Conservation (phyloP, 2,329 filamentous ascomycete species). For the Pyricularia pennisetigena region DNA sequence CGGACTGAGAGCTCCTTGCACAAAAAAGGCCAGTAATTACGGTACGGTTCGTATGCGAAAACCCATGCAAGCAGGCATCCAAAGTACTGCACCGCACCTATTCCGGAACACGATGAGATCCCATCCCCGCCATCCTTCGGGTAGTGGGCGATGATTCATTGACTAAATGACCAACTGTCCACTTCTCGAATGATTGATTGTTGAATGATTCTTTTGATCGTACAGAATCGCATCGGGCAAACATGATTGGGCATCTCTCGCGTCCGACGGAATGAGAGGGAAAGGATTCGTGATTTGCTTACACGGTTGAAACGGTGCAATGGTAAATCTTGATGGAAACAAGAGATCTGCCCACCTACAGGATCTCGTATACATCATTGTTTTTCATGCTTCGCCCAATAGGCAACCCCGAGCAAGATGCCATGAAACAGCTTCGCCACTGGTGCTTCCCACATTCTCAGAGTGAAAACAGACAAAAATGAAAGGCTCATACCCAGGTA, state of each 20-base stretch:
- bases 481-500: too few relatives aligned
- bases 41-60: not conserved
- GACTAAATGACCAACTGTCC: not conserved
- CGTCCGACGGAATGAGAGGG: not conserved
- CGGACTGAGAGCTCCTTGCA: not conserved
- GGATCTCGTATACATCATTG: slow-evolving; percentile 1
- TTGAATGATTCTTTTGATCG: not conserved
- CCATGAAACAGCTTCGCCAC: slow-evolving; percentile 1
- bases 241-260: not conserved
- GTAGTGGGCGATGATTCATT: not conserved
- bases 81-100: not conserved
- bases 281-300: not conserved
- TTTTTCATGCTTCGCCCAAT: not conserved
- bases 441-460: not conserved
- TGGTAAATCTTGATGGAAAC: not conserved
- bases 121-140: not conserved
- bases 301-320: not conserved
- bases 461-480: not conserved
- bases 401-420: not conserved
- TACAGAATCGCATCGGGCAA: not conserved
- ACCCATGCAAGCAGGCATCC: not conserved
- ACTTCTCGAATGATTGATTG: not conserved
- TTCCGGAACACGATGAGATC: not conserved
- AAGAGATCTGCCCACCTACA: not conserved
- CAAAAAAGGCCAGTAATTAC: not conserved